Evolutionary conservation across 1,284 basidiomycete genomes (phyloP), one percentile per base, ranked within the genome.

Genomic region (Malassezia cuniculi): DNA sequence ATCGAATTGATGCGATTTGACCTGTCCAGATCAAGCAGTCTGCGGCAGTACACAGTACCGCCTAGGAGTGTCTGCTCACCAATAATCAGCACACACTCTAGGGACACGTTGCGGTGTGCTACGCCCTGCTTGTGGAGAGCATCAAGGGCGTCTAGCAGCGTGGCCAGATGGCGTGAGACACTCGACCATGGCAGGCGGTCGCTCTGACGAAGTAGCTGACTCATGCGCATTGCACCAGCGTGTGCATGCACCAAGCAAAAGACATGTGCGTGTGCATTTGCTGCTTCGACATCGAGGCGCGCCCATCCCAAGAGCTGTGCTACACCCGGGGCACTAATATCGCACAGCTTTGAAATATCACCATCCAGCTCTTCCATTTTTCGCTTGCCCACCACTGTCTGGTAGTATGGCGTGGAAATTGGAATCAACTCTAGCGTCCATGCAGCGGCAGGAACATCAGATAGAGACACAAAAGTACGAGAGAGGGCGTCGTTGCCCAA

Each of bases 311-410:
- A 39, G 7, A 67, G 39, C 15, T 52, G 56, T 39, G 60, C 36
- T 20, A 66, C 39, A 3, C 40, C 34, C 5, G 50, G 47, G 15
- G 54, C 46, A 15, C 45, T 37, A 12, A 66, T 34, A 15, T 46
- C 42, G 32, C 49, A 34, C 18, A 66, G 39, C 35, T 47, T 47
- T 14, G 51, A 51, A 9, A 67, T 44, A 28, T 63, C 60, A 14
- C 35, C 41, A 31, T 64, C 63, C 14, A 66, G 47, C 29, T 66
- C 63, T 28, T 61, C 55, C 4, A 67, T 34, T 36, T 62, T 63
- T 16, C 55, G 44, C 31, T 54, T 52, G 3, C 62, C 64, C 15
- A 43, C 41, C 18, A 38, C 48, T 15, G 46, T 48, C 15, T 45
- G 47, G 33, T 61, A 66, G 33, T 63, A 52, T 4, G 41, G 35